These are phyloP conservation scores for Paradendryphiella salina DNA, from an alignment of 2,329 filamentous ascomycete species.

Conservation along the genomic window DNA sequence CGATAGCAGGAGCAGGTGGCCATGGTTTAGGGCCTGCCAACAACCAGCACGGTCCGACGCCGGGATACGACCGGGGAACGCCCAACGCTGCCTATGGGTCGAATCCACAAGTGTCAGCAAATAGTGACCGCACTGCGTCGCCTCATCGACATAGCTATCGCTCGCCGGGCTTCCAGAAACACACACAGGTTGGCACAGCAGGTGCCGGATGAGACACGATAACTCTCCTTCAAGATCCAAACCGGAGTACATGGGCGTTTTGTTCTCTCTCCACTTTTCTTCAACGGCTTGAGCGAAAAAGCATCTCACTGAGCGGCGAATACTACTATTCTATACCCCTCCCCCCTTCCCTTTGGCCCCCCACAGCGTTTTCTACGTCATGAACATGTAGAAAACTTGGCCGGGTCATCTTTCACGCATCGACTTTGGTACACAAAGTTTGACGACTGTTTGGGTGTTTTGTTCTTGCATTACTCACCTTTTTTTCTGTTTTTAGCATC, in stretches of 20 bases:
- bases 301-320: constrained; percentile 13
- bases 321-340: constrained; percentile 15
- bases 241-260: constrained; percentile 33
- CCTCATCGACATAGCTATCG: constrained; percentile 47
- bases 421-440: constrained; percentile 20
- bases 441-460: constrained; percentile 27
- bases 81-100: constrained; percentile 43
- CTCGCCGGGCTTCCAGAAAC: constrained; percentile 43
- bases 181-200: constrained; percentile 43
- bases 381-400: constrained; percentile 14
- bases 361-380: constrained; percentile 10
- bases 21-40: constrained; percentile 23
- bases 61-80: constrained; percentile 36
- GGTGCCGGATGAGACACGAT: constrained; percentile 36
- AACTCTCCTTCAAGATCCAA: constrained; percentile 9
- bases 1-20: constrained; percentile 56
- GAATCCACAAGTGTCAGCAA: constrained; percentile 38
- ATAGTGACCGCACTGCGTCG: constrained; percentile 43
- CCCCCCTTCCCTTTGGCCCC: background rate
- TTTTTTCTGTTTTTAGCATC: background rate
- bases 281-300: constrained; percentile 20
- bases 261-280: constrained; percentile 17
- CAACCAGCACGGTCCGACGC: constrained; percentile 35
- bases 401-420: constrained; percentile 12
- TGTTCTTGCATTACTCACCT: constrained; percentile 1